Base-by-base conservation (phyloP, 208 protist genomes). In the Trypanosoma scelopori region DNA sequence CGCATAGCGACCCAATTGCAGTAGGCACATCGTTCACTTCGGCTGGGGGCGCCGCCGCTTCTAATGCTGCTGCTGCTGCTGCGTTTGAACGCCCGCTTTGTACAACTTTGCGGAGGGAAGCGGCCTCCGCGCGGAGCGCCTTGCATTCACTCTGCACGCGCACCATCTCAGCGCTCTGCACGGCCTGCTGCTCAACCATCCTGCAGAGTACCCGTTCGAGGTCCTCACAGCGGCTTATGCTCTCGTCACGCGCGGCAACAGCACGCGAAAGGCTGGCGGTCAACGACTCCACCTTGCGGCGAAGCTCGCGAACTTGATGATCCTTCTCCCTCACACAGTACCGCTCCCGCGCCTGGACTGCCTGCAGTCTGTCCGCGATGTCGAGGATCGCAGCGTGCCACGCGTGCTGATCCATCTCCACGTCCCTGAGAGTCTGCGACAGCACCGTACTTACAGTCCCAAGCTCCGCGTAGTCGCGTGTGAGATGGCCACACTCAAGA, bases 201-300 rank as follows among this genome's bases (percentile, higher is more conserved):
- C 12, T 0, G 39, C 53, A 71, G 22, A 71, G 35, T 22, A 49
- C 37, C 0, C 66, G 48, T 28, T 71, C 66, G 18, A 71, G 57
- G 7, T 71, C 49, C 32, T 20, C 49, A 37, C 66, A 71, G 15
- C 66, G 55, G 18, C 11, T 16, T 16, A 20, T 55, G 18, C 13
- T 49, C n/a, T 5, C 11, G 20, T 49, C 49, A 3, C 55, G 22
- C n/a, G 57, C 56, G 3, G 20, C 49, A 1, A 52, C 20, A 27
- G 27, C 39, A 28, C 43, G 0, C 22, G 56, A 16, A 2, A 65
- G 4, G 6, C 58, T 49, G 1, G 35, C n/a, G 9, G 25, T 12
- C 11, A 71, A 47, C 7, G 27, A 64, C 5, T 57, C 28, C 16
- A 65, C 41, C 27, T 64, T 6, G 1, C 18, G 5, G 0, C 18